phyloP scores from a whole-genome alignment of 2,329 filamentous ascomycete genomes.

The Pyrenochaeta sp. region DNA sequence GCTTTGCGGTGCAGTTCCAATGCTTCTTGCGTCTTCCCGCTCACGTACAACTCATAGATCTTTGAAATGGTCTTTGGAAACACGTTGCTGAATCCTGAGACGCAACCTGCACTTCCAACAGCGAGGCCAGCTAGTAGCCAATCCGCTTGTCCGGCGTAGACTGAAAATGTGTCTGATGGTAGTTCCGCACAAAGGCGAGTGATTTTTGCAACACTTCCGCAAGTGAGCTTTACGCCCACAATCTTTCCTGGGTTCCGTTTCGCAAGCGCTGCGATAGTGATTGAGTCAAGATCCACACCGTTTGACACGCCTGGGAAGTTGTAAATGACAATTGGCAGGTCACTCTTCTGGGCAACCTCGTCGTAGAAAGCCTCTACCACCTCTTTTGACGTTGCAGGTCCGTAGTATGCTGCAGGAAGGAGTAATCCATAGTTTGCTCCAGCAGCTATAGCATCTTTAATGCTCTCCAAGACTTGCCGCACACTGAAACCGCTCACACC shows the following conservation, averaged over 20 bases:
- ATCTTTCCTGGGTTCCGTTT: conserved; percentile 66
- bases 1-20: conserved; percentile 68
- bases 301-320: conserved; percentile 75
- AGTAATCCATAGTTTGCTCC: conserved; percentile 56
- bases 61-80: conserved; percentile 64
- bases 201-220: conserved; percentile 78
- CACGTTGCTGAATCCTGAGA: conserved; percentile 66
- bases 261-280: conserved; percentile 67
- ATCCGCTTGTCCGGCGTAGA: conserved; percentile 77
- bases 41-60: conserved; percentile 69
- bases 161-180: conserved; percentile 66
- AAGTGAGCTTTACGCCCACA: conserved; percentile 75
- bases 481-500: conserved; percentile 56
- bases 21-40: conserved; percentile 66
- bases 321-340: conserved; percentile 73
- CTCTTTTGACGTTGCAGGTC: conserved; percentile 52
- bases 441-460: conserved; percentile 52
- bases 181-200: conserved; percentile 65
- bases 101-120: conserved; percentile 63
- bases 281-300: conserved; percentile 73
- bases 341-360: conserved; percentile 65
- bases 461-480: conserved; percentile 54
- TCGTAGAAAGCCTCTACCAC: conserved; percentile 55
- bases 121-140: conserved; percentile 68
- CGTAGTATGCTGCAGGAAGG: conserved; percentile 57